Conservation (phyloP, 2,329 filamentous ascomycete genomes). For the Fusarium sp. region DNA sequence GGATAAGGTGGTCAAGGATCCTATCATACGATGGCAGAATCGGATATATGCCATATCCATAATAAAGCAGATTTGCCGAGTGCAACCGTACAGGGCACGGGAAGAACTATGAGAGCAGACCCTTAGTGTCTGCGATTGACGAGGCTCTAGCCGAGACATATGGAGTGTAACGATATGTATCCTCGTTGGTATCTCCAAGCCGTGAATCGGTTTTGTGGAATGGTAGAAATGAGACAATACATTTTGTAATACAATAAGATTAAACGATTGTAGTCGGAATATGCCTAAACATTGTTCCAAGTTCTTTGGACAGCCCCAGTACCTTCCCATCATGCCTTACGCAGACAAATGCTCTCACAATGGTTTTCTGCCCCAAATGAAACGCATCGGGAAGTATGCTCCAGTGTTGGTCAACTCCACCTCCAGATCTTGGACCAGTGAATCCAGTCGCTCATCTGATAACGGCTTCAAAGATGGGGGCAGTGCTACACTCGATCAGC, state of each 20-base stretch:
- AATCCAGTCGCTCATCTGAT: background rate
- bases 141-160: background rate
- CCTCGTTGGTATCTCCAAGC: background rate
- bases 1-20: background rate
- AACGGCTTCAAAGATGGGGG: background rate
- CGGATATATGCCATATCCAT: background rate
- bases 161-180: background rate
- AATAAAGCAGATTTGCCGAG: background rate
- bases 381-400: slow-evolving; percentile 9
- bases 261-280: accelerated
- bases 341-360: background rate
- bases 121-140: background rate
- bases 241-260: background rate
- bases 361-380: slow-evolving; percentile 12
- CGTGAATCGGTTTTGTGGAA: background rate
- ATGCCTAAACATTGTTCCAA: background rate
- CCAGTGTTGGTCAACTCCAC: background rate
- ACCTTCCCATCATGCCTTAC: slow-evolving; percentile 9
- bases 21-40: slow-evolving; percentile 4
- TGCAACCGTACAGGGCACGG: background rate
- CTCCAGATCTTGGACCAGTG: background rate
- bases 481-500: background rate
- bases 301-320: slow-evolving; percentile 7
- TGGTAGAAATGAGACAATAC: background rate
- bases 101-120: background rate